Percentiles rank a stretch among this genome's conserved stretches.
Evolutionary conservation across 176 grass and related monocot genomes (phyloP).

Genomic region (Panicum miliaceum): DNA sequence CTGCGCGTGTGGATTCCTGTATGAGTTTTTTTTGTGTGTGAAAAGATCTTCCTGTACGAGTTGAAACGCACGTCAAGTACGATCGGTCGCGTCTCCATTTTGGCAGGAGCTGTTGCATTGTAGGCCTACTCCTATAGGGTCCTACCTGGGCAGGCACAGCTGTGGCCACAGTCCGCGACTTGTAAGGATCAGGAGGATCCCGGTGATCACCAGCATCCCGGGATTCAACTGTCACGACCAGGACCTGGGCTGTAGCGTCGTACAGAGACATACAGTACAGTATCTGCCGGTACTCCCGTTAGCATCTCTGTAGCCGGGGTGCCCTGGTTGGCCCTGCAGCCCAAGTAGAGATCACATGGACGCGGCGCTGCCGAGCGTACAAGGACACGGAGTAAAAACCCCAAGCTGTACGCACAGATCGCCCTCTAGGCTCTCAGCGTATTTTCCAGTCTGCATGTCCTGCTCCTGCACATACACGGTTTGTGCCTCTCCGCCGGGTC

Average conservation of each 20-base stretch:
- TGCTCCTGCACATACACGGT: background rate
- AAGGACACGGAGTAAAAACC: background rate
- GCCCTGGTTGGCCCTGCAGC: background rate
- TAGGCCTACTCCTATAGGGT: no score
- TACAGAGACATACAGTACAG: no score
- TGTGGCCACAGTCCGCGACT: background rate
- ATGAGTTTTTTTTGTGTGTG: background rate
- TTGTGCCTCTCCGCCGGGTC: no score
- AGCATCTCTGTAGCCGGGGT: background rate
- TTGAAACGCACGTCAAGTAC: background rate
- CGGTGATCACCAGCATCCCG: background rate
- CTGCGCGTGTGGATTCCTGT: constrained; percentile 4
- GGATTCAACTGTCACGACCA: background rate
- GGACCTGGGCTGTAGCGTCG: background rate
- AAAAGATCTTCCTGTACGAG: background rate
- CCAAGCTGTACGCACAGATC: background rate
- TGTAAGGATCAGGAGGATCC: constrained; percentile 28
- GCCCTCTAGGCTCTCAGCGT: no score
- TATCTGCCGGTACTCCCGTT: background rate
- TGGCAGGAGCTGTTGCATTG: no score
- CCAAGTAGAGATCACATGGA: background rate
- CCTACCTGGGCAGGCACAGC: background rate
- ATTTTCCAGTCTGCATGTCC: background rate
- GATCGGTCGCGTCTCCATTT: no score
- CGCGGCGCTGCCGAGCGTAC: background rate